A percentile compares a stretch with the other conserved stretches of the same genome.
These are phyloP conservation scores for Ampelomyces quisqualis DNA, from an alignment of 2,329 filamentous ascomycete species.

Conservation along the genomic window DNA sequence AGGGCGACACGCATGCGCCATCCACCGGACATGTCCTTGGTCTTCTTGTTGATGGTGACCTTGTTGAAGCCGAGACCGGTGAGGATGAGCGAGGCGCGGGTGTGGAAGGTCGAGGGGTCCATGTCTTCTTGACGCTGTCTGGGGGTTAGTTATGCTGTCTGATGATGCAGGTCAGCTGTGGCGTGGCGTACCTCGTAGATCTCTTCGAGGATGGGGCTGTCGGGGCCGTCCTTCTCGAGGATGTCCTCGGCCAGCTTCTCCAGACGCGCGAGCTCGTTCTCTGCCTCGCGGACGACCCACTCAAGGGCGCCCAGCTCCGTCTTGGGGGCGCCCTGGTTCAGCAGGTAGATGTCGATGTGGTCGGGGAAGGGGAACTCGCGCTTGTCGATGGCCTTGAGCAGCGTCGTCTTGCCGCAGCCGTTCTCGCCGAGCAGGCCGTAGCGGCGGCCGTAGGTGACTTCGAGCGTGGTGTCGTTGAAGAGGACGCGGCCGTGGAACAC, in stretches of 20 bases:
- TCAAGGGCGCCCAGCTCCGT: constrained; percentile 88
- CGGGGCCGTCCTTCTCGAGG: constrained; percentile 87
- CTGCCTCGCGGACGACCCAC: constrained; percentile 94
- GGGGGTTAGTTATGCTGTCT: constrained; percentile 6
- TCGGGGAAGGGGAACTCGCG: constrained; percentile 96
- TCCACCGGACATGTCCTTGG: constrained; percentile 99
- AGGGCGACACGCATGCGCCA: constrained; percentile 99
- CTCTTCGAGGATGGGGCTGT: constrained; percentile 86
- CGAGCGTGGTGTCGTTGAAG: constrained; percentile 88
- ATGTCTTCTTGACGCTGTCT: constrained; percentile 92
- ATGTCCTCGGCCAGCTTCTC: constrained; percentile 88
- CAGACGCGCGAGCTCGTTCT: constrained; percentile 86
- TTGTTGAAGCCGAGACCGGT: constrained; percentile 99
- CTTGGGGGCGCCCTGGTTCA: constrained; percentile 94
- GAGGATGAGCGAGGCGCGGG: constrained; percentile 91
- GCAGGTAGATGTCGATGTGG: constrained; percentile 95
- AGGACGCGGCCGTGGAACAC: constrained; percentile 98
- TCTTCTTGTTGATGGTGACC: constrained; percentile 96
- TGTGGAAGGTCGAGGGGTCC: constrained; percentile 96
- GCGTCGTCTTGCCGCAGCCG: constrained; percentile 98
- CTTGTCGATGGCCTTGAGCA: constrained; percentile 89
- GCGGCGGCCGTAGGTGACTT: constrained; percentile 87
- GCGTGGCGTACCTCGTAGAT: constrained; percentile 78
- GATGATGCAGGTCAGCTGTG: too few species aligned
- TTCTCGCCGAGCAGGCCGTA: constrained; percentile 98